Conservation (phyloP, 2,329 filamentous ascomycete species). For the Bipolaris gigantea region DNA sequence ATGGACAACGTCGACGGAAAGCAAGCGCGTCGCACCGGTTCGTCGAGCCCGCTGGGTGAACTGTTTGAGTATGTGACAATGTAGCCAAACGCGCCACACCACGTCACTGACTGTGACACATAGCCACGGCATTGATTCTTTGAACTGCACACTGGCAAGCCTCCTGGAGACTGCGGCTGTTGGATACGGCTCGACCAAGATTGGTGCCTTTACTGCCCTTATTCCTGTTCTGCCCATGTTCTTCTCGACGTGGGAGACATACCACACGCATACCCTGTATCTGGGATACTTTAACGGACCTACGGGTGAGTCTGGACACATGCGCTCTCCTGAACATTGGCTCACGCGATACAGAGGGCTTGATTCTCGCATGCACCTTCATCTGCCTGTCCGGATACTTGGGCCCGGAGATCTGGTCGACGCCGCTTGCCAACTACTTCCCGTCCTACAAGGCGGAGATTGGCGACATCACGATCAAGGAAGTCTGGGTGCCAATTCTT, state of each 20-base stretch:
- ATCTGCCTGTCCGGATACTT: conserved; percentile 88
- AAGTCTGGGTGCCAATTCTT: conserved; percentile 76
- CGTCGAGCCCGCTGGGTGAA: conserved; percentile 91
- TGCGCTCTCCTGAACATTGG: not conserved
- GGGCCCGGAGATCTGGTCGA: conserved; percentile 84
- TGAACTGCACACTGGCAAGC: conserved; percentile 94
- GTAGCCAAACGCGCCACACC: conserved; percentile 28
- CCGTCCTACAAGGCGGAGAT: conserved; percentile 54
- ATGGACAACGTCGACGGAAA: conserved; percentile 99
- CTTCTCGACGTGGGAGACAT: conserved; percentile 99
- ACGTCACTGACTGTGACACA: conserved; percentile 24
- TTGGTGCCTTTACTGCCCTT: conserved; percentile 88
- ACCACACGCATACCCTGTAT: conserved; percentile 96
- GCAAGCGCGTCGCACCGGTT: conserved; percentile 91
- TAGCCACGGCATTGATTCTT: conserved; percentile 91
- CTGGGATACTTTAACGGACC: conserved; percentile 96
- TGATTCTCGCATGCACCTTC: conserved; percentile 82
- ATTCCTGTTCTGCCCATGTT: conserved; percentile 96
- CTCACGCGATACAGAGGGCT: conserved; percentile 63
- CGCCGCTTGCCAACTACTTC: conserved; percentile 64
- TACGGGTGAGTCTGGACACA: conserved; percentile 54
- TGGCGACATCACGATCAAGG: conserved; percentile 75
- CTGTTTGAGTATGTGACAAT: conserved; percentile 73
- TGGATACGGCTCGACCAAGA: conserved; percentile 80
- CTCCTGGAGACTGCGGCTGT: conserved; percentile 90